phyloP scores from a whole-genome alignment of 768 basidiomycete genomes.

The Pholiota microspora region DNA sequence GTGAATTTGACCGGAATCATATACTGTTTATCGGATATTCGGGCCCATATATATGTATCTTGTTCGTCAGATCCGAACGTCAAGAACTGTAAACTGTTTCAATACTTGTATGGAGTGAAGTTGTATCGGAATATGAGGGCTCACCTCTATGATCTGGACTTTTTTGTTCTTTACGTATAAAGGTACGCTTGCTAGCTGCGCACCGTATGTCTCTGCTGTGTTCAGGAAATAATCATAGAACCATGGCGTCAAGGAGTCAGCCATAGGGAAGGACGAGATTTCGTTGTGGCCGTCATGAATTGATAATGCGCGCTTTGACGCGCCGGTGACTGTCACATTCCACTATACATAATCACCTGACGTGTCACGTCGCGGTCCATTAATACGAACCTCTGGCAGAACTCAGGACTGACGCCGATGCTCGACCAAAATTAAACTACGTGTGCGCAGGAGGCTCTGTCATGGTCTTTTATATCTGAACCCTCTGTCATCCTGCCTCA shows the following conservation, averaged over 20 bases:
- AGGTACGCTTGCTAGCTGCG: constrained; percentile 35
- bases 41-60: constrained; percentile 57
- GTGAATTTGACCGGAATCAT: constrained; percentile 54
- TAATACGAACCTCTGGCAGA: too few species aligned
- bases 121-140: constrained; percentile 8
- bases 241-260: constrained; percentile 50
- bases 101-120: background rate
- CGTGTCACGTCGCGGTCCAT: too few species aligned
- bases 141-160: constrained; percentile 60
- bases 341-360: background rate
- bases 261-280: constrained; percentile 23
- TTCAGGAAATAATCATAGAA: constrained; percentile 49
- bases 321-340: background rate
- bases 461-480: background rate
- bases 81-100: constrained; percentile 43
- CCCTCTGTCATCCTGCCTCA: background rate
- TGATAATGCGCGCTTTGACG: background rate
- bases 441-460: background rate
- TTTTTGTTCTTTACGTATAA: constrained; percentile 38
- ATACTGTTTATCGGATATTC: constrained; percentile 55
- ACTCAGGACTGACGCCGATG: too few species aligned
- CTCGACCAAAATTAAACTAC: too few species aligned
- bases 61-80: constrained; percentile 39
- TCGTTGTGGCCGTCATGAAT: too few species aligned
- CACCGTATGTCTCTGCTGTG: constrained; percentile 52